These are phyloP conservation scores for Rhodotorula kratochvilovae DNA, from an alignment of 768 basidiomycete genomes.

Conservation along the genomic window DNA sequence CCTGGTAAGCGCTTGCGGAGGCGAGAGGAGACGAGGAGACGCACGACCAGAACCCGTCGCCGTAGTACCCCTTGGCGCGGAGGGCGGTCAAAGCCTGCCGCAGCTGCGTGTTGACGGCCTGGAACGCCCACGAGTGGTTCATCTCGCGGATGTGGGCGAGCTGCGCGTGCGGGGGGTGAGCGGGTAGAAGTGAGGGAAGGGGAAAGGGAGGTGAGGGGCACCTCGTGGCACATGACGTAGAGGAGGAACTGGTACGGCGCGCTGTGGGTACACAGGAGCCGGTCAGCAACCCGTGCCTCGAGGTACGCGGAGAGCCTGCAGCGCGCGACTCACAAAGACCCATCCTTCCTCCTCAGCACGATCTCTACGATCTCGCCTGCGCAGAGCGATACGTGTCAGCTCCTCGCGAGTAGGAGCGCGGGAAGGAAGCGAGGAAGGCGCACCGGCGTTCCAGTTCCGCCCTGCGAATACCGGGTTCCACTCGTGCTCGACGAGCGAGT, in stretches of 20 bases:
- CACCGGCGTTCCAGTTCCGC: constrained; percentile 21
- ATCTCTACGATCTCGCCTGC: constrained; percentile 28
- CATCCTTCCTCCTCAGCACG: constrained; percentile 22
- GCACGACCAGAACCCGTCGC: constrained; percentile 34
- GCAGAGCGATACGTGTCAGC: neutral
- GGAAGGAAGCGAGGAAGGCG: neutral
- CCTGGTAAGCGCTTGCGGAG: too few relatives aligned
- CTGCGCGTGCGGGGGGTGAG: neutral
- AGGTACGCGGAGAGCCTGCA: too few relatives aligned
- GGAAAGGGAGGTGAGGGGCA: neutral
- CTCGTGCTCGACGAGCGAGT: constrained; percentile 35
- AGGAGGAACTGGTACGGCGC: constrained; percentile 34
- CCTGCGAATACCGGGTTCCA: constrained; percentile 35
- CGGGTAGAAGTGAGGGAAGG: neutral
- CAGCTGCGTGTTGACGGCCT: constrained; percentile 27
- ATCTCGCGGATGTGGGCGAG: constrained; percentile 19
- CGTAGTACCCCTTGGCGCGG: constrained; percentile 19
- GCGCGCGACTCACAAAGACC: constrained; percentile 6
- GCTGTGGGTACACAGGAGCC: neutral
- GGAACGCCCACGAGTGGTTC: constrained; percentile 24
- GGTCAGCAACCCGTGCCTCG: too few relatives aligned
- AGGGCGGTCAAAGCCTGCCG: neutral
- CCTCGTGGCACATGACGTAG: constrained; percentile 32
- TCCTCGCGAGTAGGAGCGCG: neutral
- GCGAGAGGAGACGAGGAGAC: neutral